phyloP scores from a whole-genome alignment of 768 basidiomycete genomes.

The Exsudoporus frostii region DNA sequence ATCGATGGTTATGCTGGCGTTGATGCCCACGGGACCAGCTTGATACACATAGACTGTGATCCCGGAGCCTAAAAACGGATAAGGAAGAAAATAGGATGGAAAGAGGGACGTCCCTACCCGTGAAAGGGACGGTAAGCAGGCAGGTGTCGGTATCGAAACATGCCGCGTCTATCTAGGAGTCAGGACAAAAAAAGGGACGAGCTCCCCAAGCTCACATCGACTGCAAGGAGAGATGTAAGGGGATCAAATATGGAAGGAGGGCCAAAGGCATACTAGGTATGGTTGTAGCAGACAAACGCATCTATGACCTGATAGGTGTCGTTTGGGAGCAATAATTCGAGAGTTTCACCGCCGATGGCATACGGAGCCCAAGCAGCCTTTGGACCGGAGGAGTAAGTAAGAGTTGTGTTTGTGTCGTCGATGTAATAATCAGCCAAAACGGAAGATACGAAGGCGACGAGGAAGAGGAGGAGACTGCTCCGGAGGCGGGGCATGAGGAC shows the following conservation, averaged over 20 bases:
- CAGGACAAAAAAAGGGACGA: background rate
- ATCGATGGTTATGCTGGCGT: constrained; percentile 21
- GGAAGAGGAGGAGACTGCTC: background rate
- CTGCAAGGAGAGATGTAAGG: constrained; percentile 8
- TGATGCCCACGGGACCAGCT: constrained; percentile 24
- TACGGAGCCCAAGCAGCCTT: constrained; percentile 24
- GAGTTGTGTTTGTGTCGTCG: constrained; percentile 23
- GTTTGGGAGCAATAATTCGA: constrained; percentile 19
- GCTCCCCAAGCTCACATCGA: constrained; percentile 13
- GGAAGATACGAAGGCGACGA: constrained; percentile 1
- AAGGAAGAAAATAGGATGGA: background rate
- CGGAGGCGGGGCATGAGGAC: background rate
- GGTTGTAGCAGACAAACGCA: constrained; percentile 22
- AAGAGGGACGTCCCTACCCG: constrained; percentile 9
- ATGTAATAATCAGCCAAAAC: constrained; percentile 21
- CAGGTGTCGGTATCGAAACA: constrained; percentile 18
- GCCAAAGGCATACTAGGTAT: constrained; percentile 20
- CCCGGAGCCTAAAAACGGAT: constrained; percentile 17
- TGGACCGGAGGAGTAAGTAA: constrained; percentile 22
- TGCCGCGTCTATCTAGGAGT: constrained; percentile 15
- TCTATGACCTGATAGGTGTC: constrained; percentile 18
- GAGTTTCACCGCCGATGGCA: constrained; percentile 5
- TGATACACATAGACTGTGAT: constrained; percentile 24
- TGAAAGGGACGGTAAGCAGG: constrained; percentile 22
- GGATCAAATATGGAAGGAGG: background rate